Conservation (phyloP, 2,329 filamentous ascomycete species). For the Pseudogymnoascus sp. region DNA sequence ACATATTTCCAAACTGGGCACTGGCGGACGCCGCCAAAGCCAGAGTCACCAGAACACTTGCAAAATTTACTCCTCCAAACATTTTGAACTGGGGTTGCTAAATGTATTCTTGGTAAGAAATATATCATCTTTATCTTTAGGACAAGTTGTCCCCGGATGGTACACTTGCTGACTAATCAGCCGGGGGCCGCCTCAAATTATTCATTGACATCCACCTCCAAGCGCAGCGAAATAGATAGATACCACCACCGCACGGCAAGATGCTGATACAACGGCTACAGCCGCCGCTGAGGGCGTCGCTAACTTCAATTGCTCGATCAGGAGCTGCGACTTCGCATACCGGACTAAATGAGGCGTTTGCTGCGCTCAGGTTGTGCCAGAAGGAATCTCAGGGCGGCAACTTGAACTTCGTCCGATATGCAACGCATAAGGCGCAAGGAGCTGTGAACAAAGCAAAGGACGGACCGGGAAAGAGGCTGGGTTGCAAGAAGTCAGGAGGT, state of each 20-base stretch:
- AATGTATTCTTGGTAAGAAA: background rate
- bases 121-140: background rate
- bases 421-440: conserved; percentile 51
- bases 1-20: conserved; percentile 85
- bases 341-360: conserved; percentile 26
- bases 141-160: conserved; percentile 1
- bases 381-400: conserved; percentile 11
- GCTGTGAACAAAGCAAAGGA: conserved; percentile 65
- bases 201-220: conserved; percentile 8
- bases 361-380: conserved; percentile 19
- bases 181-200: conserved; percentile 10
- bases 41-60: conserved; percentile 42
- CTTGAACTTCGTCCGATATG: conserved; percentile 25
- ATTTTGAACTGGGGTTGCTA: background rate
- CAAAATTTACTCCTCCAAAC: conserved; percentile 24
- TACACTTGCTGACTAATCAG: background rate
- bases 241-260: conserved; percentile 18
- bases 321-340: conserved; percentile 13
- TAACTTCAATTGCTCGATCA: conserved; percentile 25
- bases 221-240: conserved; percentile 12
- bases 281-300: conserved; percentile 35
- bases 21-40: conserved; percentile 47
- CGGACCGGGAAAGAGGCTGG: conserved; percentile 76
- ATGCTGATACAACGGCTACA: conserved; percentile 40
- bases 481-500: conserved; percentile 89